Evolutionary conservation across 139 green algal species (phyloP), one percentile per base, ranked within the genome.

Genomic region (Mychonastes homosphaera): DNA sequence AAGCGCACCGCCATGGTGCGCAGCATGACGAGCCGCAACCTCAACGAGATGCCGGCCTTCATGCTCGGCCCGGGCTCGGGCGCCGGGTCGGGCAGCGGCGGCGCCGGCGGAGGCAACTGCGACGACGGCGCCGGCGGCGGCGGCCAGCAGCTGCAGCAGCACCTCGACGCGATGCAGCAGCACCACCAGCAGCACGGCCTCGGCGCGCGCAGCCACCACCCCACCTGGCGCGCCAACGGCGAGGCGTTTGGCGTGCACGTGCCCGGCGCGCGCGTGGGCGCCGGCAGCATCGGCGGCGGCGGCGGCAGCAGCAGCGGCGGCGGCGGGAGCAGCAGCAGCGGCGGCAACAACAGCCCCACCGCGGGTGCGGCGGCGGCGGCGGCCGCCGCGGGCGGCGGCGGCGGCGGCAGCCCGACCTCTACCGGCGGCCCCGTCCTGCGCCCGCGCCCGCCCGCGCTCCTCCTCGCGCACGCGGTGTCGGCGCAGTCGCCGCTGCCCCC

Each of bases 161-260:
- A n/a, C n/a, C 23, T 40, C 48, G 44, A 45, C 41, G 41, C 41
- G 41, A 9, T 48, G 41, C 19, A 48, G 6, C 7, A 7, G 7
- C 19, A 5, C 8, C 7, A 13, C 7, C 41, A 48, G 19, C 19
- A 48, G 5, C 23, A 48, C 19, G 41, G 41, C 8, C 41, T 48
- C 5, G 41, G 6, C 7, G 6, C 41, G 6, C 19, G 41, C 7
- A 48, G 23, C 6, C 60, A 67, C 40, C 48, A 61, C 16, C 60
- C n/a, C n/a, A n/a, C 59, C 35, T 67, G 60, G 60, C 50, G 60
- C 28, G 60, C 60, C 23, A 67, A 67, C 24, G 60, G 60, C 2
- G 60, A 67, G 32, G 48, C 60, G 6, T 16, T 67, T 10, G 38
- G 36, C 4, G 39, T 67, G 6, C 50, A 60, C 21, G 60, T 51